Percentiles rank a stretch among this genome's conserved stretches.
phyloP scores from a whole-genome alignment of 768 basidiomycete genomes.

The Boletales sp. region DNA sequence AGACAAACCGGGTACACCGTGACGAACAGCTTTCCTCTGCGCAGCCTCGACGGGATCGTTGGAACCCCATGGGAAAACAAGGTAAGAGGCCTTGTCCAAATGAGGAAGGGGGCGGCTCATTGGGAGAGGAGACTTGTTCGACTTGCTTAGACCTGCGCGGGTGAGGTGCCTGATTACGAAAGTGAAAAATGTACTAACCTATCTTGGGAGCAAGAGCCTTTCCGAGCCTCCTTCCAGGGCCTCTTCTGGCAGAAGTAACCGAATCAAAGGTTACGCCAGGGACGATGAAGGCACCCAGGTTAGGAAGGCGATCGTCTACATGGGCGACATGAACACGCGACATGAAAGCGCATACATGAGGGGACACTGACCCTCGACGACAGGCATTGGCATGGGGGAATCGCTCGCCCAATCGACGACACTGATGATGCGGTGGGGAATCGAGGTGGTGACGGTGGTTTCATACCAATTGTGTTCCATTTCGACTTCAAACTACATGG shows the following conservation, averaged over 20 bases:
- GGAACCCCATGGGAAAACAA: conserved; percentile 75
- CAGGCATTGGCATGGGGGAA: conserved; percentile 42
- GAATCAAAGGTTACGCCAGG: conserved; percentile 18
- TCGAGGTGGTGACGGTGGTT: conserved; percentile 67
- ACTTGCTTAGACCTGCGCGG: not conserved
- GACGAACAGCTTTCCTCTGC: conserved; percentile 12
- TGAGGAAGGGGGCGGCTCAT: conserved; percentile 11
- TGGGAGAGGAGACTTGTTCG: conserved; percentile 2
- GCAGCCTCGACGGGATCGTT: conserved; percentile 75
- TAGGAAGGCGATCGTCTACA: conserved; percentile 20
- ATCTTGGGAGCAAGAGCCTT: conserved; percentile 15
- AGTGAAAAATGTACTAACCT: not conserved
- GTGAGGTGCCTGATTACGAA: too few species aligned
- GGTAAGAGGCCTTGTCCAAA: conserved; percentile 47
- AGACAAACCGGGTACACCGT: conserved; percentile 16
- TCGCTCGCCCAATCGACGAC: conserved; percentile 96
- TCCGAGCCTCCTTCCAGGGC: conserved; percentile 7
- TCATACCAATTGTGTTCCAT: conserved; percentile 98
- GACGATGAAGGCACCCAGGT: conserved; percentile 24
- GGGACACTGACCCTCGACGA: conserved; percentile 13
- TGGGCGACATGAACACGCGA: not conserved
- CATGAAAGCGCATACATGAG: not conserved
- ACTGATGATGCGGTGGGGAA: conserved; percentile 78
- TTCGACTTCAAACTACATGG: conserved; percentile 75
- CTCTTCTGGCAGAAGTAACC: conserved; percentile 3